A percentile compares a stretch with the other conserved stretches of the same genome.
phyloP scores from a whole-genome alignment of 2,329 filamentous ascomycete genomes.

The Talaromyces atroroseus region DNA sequence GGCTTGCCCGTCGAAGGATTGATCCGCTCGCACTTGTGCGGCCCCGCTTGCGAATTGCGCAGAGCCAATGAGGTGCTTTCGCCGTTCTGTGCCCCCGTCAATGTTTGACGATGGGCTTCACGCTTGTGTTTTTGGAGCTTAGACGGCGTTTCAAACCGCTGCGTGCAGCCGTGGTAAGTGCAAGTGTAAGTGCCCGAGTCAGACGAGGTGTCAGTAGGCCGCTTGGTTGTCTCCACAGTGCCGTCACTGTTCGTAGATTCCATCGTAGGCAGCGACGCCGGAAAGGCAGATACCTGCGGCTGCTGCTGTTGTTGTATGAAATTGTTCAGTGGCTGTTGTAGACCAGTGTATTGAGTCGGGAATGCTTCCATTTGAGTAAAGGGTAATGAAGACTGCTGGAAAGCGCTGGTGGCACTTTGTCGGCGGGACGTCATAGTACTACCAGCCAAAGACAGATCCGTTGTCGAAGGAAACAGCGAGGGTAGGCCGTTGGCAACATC shows the following conservation, averaged over 20 bases:
- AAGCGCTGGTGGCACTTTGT: constrained; percentile 28
- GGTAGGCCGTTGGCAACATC: constrained; percentile 50
- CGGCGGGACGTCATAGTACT: constrained; percentile 34
- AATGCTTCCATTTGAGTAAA: constrained; percentile 40
- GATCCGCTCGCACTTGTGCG: constrained; percentile 85
- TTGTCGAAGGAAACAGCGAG: constrained; percentile 65
- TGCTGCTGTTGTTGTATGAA: constrained; percentile 27
- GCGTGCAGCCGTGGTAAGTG: constrained; percentile 84
- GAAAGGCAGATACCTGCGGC: constrained; percentile 50
- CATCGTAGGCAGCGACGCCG: constrained; percentile 49
- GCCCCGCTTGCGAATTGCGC: constrained; percentile 83
- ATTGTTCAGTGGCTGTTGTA: constrained; percentile 49
- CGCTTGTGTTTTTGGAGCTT: constrained; percentile 93
- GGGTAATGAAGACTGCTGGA: constrained; percentile 31
- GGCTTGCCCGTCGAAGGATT: constrained; percentile 94
- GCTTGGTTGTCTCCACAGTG: constrained; percentile 25
- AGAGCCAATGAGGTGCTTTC: constrained; percentile 47
- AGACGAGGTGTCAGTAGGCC: constrained; percentile 61
- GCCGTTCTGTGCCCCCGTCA: constrained; percentile 39
- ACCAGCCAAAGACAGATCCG: constrained; percentile 45
- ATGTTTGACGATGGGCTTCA: constrained; percentile 75
- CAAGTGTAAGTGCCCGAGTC: constrained; percentile 92
- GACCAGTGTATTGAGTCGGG: constrained; percentile 35
- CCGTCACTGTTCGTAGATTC: constrained; percentile 25
- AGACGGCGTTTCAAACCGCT: constrained; percentile 80